Base-by-base conservation (phyloP, 2,329 filamentous ascomycete species). In the Xylaria sp. region DNA sequence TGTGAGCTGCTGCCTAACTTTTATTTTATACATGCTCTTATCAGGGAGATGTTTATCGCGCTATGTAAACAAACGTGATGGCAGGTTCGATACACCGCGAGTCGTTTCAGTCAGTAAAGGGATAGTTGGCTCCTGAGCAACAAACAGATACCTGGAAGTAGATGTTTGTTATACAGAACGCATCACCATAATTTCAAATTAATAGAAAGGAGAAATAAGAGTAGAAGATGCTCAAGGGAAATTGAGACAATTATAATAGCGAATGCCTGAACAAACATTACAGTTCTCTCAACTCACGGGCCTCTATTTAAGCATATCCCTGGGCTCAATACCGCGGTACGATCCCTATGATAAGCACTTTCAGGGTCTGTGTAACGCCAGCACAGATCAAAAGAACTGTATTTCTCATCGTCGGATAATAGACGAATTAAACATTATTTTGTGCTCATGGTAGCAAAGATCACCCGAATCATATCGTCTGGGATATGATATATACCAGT, bases 61-160 rank as follows among this genome's bases (percentile, higher is more conserved):
- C 46, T 53, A 13, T 42, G 28, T 54, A 63, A 63, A 63, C 33
- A 56, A 23, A 54, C 53, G n/a, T n/a, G 31, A 11, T n/a, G n/a
- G 20, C 42, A n/a, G 6, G 23, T 7, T 20, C 20, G n/a, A 10
- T 28, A 6, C 36, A 17, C 48, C 26, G 36, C 33, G n/a, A 54
- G 26, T 42, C 33, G 20, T 42, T 53, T 53, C 31, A 23, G 38
- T 53, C 26, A 48, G 26, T 46, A 1, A 63, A 63, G 60, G 60
- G 60, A 46, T 44, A 13, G 15, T 17, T 15, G 36, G 11, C 20
- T 3, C 51, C 54, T 11, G 20, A 42, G 38, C 26, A 33, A 33
- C 2, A 23, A 33, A 42, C 10, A 31, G 17, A 31, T 42, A 23
- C 23, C 23, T 23, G 23, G 2, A 23, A 33, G n/a, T 31, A 10